Conservation (phyloP, 2,329 filamentous ascomycete genomes). For the Colletotrichum liriopes region DNA sequence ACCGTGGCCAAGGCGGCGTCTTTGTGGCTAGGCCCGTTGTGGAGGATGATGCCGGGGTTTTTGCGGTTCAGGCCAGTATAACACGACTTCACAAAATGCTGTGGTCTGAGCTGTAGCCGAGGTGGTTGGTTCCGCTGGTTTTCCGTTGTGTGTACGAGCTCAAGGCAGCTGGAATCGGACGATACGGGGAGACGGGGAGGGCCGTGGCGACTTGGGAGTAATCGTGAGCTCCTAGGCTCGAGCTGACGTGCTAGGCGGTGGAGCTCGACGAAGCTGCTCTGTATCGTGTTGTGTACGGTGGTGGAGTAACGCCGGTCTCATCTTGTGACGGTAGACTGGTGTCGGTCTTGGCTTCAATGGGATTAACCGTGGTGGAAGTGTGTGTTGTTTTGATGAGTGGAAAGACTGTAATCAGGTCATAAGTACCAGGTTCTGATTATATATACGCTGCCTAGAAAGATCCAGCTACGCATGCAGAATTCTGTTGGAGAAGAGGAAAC, state of each 20-base stretch:
- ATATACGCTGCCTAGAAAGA: no score
- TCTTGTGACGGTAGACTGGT: no score
- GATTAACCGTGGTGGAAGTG: neutral
- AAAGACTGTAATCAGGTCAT: no score
- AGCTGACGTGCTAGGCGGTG: neutral
- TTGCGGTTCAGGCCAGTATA: no score
- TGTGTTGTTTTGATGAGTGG: no score
- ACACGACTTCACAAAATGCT: constrained; percentile 14
- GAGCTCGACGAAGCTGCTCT: neutral
- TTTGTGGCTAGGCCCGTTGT: no score
- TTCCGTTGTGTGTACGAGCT: constrained; percentile 6
- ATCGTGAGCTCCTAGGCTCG: no score
- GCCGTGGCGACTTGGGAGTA: neutral
- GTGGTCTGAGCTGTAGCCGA: constrained; percentile 13
- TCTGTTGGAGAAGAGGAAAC: no score
- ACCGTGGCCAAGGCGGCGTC: no score
- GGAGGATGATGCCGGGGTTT: no score
- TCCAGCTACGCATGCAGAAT: no score
- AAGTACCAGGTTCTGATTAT: no score
- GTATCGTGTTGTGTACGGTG: neutral
- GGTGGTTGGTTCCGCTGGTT: constrained; percentile 6
- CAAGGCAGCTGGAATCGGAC: neutral
- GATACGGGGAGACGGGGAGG: neutral
- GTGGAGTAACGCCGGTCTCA: neutral
- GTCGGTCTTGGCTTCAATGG: neutral